Conservation (phyloP, 1,284 basidiomycete species). For the Irpex lacteus region DNA sequence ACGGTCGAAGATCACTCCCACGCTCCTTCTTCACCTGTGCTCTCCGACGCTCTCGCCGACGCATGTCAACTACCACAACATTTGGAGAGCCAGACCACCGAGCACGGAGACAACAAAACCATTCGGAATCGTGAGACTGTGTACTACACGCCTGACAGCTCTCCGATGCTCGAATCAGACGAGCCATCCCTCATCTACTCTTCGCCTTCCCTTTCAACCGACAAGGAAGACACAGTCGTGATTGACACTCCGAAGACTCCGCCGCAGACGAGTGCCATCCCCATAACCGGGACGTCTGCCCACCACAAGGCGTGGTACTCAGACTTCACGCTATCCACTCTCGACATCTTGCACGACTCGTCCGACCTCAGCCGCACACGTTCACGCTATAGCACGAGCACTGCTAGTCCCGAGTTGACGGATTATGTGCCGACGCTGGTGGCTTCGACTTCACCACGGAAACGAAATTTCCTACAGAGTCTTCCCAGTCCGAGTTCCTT, state of each 20-base stretch:
- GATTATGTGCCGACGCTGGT: neutral
- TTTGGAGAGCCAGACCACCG: neutral
- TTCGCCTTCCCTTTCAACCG: neutral
- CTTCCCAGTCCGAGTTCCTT: slow-evolving; percentile 13
- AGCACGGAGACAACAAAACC: neutral
- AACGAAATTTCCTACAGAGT: slow-evolving; percentile 7
- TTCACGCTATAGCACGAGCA: neutral
- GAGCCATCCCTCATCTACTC: neutral
- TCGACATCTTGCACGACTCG: slow-evolving; percentile 1
- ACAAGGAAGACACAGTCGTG: neutral
- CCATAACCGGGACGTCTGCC: slow-evolving; percentile 1
- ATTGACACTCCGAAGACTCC: slow-evolving; percentile 6
- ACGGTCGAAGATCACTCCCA: neutral
- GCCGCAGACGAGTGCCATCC: neutral
- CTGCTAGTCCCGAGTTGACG: slow-evolving; percentile 4
- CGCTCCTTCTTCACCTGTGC: neutral
- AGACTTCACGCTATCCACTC: slow-evolving; percentile 1
- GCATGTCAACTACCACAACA: neutral
- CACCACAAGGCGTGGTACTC: neutral
- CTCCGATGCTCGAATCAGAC: slow-evolving; percentile 3
- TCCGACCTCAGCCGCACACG: neutral
- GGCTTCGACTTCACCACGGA: slow-evolving; percentile 1
- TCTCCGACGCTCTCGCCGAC: slow-evolving; percentile 5
- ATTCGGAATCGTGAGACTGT: slow-evolving; percentile 1
- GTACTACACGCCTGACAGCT: slow-evolving; percentile 13